Base-by-base conservation (phyloP, 1,284 basidiomycete genomes). In the Rhodotorula sp. region DNA sequence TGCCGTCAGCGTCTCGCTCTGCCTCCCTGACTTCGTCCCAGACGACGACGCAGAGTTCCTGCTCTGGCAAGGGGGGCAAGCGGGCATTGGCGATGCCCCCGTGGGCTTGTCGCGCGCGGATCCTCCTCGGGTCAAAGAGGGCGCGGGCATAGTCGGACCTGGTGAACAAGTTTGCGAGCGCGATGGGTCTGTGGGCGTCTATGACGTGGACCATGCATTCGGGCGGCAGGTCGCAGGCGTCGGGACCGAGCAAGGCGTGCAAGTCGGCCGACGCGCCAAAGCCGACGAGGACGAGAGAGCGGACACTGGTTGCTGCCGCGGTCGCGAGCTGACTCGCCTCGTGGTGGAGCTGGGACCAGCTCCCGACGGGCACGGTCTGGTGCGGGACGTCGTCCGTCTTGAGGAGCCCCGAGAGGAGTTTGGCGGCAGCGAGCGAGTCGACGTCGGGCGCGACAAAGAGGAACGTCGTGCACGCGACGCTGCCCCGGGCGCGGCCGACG, bases 331-430 rank as follows among this genome's bases (percentile, higher is more conserved):
- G 89, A 62, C 89, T 85, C 65, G 85, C 84, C 77, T 89, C 84
- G 14, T 80, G 80, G 71, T 89, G 86, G 14, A 96, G 82, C 73
- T 90, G 89, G 29, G 86, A 84, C 75, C 92, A 90, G 1, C 94
- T 93, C 42, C 92, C 89, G 2, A 98, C 89, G n/a, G 95, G 95
- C 30, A 94, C 88, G 71, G 94, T 87, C 56, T 91, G 87, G 81
- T 96, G 90, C 79, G 91, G 89, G 30, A 99, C 87, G 77, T 96
- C 93, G 83, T 99, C 96, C 76, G 95, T 91, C 74, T 88, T 90
- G 81, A 99, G 88, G 29, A 99, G 83, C 49, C 89, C 88, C n/a
- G 89, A 88, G 58, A 99, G 86, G 85, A 98, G 94, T 60, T 89
- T 86, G 7, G 91, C 87, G 8, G 93, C 93, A 81, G 91, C 95